Evolutionary conservation across 2,329 filamentous ascomycete genomes (phyloP), one percentile per base, ranked within the genome.

Genomic region (Biscogniauxia sp.): DNA sequence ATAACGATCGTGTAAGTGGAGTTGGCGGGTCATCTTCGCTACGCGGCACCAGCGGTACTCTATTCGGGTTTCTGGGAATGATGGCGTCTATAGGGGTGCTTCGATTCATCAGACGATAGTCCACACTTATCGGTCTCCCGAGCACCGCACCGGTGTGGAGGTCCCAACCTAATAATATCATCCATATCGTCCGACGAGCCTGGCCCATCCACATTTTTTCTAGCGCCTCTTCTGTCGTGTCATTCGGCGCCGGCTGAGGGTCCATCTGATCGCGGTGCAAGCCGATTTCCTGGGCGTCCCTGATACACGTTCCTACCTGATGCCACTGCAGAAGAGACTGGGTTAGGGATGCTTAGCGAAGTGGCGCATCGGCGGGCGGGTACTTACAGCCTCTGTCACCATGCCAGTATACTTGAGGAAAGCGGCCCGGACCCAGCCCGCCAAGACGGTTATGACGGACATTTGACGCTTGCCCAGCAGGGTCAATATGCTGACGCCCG

Each of bases 211-310:
- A 88, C 65, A 86, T 78, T 61, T 83, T 85, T 61, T 84, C 80
- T 17, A 86, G 72, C 1, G 81, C 73, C 32, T 79, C 78, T 61
- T 84, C 82, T 5, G 79, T 68, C 15, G 69, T 71, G 49, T 77
- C 79, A 49, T 78, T 73, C 41, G 79, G 73, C 15, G 71, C 74
- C 2, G 82, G 80, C 54, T 79, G 79, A 0, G 82, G 82, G 63
- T 86, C 83, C 26, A 81, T 72, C 41, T 75, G 77, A 63, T 84
- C 80, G 13, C 81, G 78, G 64, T 88, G 82, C 66, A 88, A 75
- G 13, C 85, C 86, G 50, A 88, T 80, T 65, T 88, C 85, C 68
- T 88, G 85, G 0, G 84, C 86, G 68, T 88, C 85, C 50, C 84
- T 77, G 58, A 88, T 86, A 0, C 83, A 81, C 20, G 79, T 77